Evolutionary conservation across 768 basidiomycete species (phyloP).

Genomic region (Macrocybe gigantea): DNA sequence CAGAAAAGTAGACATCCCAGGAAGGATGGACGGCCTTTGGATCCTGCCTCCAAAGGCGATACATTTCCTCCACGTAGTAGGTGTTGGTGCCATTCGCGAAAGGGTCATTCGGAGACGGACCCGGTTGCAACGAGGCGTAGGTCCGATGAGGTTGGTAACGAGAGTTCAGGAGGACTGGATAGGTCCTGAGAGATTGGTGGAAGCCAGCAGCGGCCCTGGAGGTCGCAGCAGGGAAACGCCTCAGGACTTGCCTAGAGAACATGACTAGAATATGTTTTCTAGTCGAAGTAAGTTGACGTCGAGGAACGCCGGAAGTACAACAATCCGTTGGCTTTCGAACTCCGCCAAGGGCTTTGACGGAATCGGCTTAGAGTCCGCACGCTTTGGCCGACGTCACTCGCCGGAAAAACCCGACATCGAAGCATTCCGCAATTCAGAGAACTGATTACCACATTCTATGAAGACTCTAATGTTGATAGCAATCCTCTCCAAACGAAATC

Average conservation of each 20-base stretch:
- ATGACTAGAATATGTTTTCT: background rate
- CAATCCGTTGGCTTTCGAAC: no score
- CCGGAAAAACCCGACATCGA: no score
- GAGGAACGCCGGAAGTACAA: no score
- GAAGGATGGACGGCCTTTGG: constrained; percentile 89
- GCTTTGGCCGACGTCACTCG: no score
- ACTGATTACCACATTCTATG: background rate
- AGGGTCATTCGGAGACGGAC: constrained; percentile 70
- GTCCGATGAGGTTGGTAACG: constrained; percentile 17
- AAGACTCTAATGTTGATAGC: constrained; percentile 23
- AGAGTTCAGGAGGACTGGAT: background rate
- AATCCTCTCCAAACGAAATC: constrained; percentile 73
- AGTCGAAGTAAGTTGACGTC: no score
- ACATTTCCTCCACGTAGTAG: constrained; percentile 98
- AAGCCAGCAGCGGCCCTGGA: background rate
- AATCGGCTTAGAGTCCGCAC: no score
- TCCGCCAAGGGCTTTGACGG: no score
- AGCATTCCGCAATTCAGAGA: no score
- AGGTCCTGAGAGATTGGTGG: no score
- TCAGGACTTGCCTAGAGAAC: background rate
- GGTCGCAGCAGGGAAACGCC: constrained; percentile 1
- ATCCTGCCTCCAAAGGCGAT: constrained; percentile 85
- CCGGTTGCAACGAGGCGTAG: constrained; percentile 38
- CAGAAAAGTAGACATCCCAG: constrained; percentile 93
- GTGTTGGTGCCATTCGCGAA: constrained; percentile 95